Conservation (phyloP, 2,329 filamentous ascomycete species). For the Capronia epimyces region DNA sequence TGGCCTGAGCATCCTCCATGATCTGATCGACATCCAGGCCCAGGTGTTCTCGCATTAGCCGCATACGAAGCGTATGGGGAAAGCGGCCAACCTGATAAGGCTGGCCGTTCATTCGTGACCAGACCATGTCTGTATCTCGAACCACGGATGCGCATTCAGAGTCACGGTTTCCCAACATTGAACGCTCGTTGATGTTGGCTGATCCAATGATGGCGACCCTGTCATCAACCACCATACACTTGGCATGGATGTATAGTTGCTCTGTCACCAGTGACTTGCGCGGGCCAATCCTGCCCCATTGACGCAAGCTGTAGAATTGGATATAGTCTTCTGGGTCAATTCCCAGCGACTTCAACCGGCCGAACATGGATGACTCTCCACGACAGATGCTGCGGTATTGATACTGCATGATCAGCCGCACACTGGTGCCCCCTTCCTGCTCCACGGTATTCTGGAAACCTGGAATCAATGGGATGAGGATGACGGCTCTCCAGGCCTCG, state of each 20-base stretch:
- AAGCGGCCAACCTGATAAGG: slow-evolving; percentile 89
- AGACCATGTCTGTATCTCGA: slow-evolving; percentile 85
- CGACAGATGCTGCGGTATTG: slow-evolving; percentile 95
- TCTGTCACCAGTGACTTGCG: slow-evolving; percentile 83
- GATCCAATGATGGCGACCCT: slow-evolving; percentile 90
- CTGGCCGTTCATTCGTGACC: slow-evolving; percentile 82
- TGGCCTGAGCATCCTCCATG: slow-evolving; percentile 68
- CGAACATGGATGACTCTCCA: slow-evolving; percentile 87
- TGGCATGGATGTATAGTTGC: slow-evolving; percentile 96
- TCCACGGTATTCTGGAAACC: slow-evolving; percentile 97
- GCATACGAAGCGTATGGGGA: slow-evolving; percentile 84
- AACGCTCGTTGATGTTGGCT: slow-evolving; percentile 97
- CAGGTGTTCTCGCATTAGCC: slow-evolving; percentile 92
- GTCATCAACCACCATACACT: slow-evolving; percentile 93
- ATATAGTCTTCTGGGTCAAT: slow-evolving; percentile 96
- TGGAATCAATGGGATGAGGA: slow-evolving; percentile 93
- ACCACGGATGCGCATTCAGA: slow-evolving; percentile 88
- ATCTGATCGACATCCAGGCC: slow-evolving; percentile 93
- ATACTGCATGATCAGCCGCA: slow-evolving; percentile 92
- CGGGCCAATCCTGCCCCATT: slow-evolving; percentile 85
- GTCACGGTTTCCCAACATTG: slow-evolving; percentile 85
- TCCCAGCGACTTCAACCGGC: slow-evolving; percentile 66
- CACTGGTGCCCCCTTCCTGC: slow-evolving; percentile 86
- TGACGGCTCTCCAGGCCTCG: slow-evolving; percentile 83
- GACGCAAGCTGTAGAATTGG: slow-evolving; percentile 83